Base-by-base conservation (phyloP, 139 green algal species). In the Edaphochlamys debaryana region DNA sequence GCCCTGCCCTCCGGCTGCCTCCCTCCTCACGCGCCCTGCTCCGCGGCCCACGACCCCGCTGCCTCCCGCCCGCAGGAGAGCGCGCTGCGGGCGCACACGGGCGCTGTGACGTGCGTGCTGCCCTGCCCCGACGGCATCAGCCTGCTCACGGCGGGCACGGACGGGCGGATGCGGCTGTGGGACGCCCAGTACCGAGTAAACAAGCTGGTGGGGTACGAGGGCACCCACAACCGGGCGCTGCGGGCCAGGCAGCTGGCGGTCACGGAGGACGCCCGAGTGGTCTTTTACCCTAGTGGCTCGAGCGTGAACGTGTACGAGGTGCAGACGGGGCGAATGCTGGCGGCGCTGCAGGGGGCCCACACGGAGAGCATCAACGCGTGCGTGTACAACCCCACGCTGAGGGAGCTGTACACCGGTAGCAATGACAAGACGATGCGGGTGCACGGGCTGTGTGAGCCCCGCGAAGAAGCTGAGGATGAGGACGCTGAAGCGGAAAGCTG, bases 91-190 rank as follows among this genome's bases (percentile, higher is more conserved):
- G 87, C 89, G 1, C 89, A 94, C 81, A 78, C 82, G 38, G 85
- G 87, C n/a, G 50, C 66, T 0, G 79, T 94, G 37, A 94, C 90
- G 19, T 87, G 83, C 30, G 67, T 98, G 27, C 74, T 88, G 76
- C 86, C 87, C 1, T 95, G 89, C 1, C 86, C 89, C 9, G 88
- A 97, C 70, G 95, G 93, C 0, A 80, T 94, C 29, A 81, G 88
- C 79, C 90, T 89, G 74, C 38, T 98, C 6, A 94, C 83, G 52
- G 90, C 90, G n/a, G 95, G 93, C 56, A 93, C 88, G 3, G 95
- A 98, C 87, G 89, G 87, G n/a, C 85, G 89, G 0, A 52, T 98
- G 62, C 85, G 93, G 30, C 89, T 98, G 67, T 98, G 95, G 95
- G 94, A 98, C 83, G 79, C 86, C 27, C 9, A 68, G 37, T 76